Base-by-base conservation (phyloP, 75 land plant species). In the Pinus taeda region DNA sequence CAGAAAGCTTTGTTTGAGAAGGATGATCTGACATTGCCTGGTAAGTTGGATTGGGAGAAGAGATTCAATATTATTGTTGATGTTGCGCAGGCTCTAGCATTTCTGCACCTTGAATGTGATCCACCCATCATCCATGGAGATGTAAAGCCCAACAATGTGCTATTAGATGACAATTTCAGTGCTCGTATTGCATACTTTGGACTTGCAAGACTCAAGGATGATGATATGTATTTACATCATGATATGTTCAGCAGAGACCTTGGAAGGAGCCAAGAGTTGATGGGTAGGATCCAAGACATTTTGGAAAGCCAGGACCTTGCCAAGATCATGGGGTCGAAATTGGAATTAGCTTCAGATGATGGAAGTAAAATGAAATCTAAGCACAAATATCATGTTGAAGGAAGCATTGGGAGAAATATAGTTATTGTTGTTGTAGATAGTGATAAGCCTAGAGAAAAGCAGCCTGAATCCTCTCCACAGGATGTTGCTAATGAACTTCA, bases 71-170 rank as follows among this genome's bases (percentile, higher is more conserved):
- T 92, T 37, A 71, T 94, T 0, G 21, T 79, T 26, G 94, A 94
- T 74, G 86, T 90, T 21, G 89, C 89, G 3, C 80, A 77, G 37
- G 92, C 87, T 1, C 81, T 94, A 8, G 81, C 74, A 26, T 94
- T 88, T 60, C 79, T 94, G 73, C 97, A 94, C 59, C 59, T 79
- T 22, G 80, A 79, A 11, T 92, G 97, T 81, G 89, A 94, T 36
- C 94, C 94, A 4, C 92, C 92, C 11, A 83, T 94, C 71, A 84
- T 94, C 33, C 94, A 94, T 73, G 97, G 97, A 7, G 97, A 94
- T 78, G 76, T 94, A 4, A n/a, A n/a, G n/a, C n/a, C n/a, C n/a
- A n/a, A n/a, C n/a, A n/a, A n/a, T n/a, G n/a, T n/a, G n/a, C n/a
- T n/a, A n/a, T n/a, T n/a, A n/a, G n/a, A n/a, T n/a, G n/a, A n/a